Percentiles rank a stretch among this genome's conserved stretches.
These are phyloP conservation scores for Tetracladium marchalianum DNA, from an alignment of 495 filamentous ascomycete species.

Conservation along the genomic window DNA sequence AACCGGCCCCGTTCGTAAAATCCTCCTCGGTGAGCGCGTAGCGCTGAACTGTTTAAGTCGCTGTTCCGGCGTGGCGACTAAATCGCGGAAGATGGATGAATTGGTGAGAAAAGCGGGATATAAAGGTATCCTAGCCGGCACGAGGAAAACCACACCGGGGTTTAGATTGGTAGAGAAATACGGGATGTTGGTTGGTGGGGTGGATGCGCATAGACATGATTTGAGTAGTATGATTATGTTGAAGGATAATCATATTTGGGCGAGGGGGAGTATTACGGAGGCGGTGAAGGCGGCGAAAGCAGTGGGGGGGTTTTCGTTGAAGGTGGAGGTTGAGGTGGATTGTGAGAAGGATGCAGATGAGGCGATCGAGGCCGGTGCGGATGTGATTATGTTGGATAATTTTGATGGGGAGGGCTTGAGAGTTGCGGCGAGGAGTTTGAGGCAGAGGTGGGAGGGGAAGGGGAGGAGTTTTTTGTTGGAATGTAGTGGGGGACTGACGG, in stretches of 20 bases:
- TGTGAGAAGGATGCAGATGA: conserved; percentile 80
- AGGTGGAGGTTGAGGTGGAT: conserved; percentile 93
- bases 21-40: conserved; percentile 87
- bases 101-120: conserved; percentile 56
- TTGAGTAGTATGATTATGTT: conserved; percentile 93
- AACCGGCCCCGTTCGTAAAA: conserved; percentile 69
- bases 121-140: conserved; percentile 79
- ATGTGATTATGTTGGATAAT: conserved; percentile 97
- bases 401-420: conserved; percentile 70
- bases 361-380: conserved; percentile 81
- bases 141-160: conserved; percentile 91
- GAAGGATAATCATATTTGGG: conserved; percentile 97
- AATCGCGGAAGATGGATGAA: conserved; percentile 40
- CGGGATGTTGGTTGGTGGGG: conserved; percentile 87
- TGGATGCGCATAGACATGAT: conserved; percentile 86
- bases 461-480: conserved; percentile 62
- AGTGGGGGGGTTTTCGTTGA: conserved; percentile 78
- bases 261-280: conserved; percentile 64
- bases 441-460: conserved; percentile 63
- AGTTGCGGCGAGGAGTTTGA: conserved; percentile 58
- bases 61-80: conserved; percentile 85
- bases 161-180: conserved; percentile 97
- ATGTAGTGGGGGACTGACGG: conserved; percentile 83
- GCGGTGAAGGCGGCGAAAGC: conserved; percentile 78
- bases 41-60: conserved; percentile 86